Base-by-base conservation (phyloP, 176 grass and related monocot genomes). In the Urochloa ruziziensis region DNA sequence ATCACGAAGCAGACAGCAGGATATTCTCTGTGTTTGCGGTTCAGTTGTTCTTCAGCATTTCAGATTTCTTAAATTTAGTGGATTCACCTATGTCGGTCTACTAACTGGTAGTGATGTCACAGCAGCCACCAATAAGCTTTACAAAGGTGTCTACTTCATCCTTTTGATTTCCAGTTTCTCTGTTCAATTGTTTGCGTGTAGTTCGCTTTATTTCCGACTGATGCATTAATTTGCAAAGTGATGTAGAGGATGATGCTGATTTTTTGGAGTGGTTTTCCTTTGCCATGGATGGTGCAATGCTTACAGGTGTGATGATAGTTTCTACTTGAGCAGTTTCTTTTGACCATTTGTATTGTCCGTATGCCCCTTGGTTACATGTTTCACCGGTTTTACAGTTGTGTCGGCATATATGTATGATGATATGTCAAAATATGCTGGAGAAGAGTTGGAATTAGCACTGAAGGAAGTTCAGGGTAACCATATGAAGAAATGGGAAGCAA, bases 81-180 rank as follows among this genome's bases (percentile, higher is more conserved):
- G 90, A 47, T 86, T 95, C 79, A 93, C 92, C 33, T 93, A 82
- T 85, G 86, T 84, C 44, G 90, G 89, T 73, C 87, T 91, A 46
- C 78, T 98, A 88, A 95, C 89, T 90, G 95, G 92, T 40, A 84
- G 70, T 83, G 83, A 86, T 84, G 86, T 86, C 61, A 84, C 70
- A 72, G 85, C 75, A 44, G 79, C 84, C 46, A 90, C 84, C 57
- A 70, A 80, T 84, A 83, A 83, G 59, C 62, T 95, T 74, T 91
- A 84, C 19, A 93, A 98, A 84, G 92, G 95, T 93, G 75, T 69
- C 44, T 80, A 51, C 72, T 10, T 62, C 6, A 44, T 79, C 30
- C 71, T 40, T 60, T 67, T 78, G 74, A 71, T 83, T 75, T 75
- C 62, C 14, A 33, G 46, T 62, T 57, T 52, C 52, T 71, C 58